Conservation (phyloP, 352 stramenopile genomes). For the Phytophthora citricola region DNA sequence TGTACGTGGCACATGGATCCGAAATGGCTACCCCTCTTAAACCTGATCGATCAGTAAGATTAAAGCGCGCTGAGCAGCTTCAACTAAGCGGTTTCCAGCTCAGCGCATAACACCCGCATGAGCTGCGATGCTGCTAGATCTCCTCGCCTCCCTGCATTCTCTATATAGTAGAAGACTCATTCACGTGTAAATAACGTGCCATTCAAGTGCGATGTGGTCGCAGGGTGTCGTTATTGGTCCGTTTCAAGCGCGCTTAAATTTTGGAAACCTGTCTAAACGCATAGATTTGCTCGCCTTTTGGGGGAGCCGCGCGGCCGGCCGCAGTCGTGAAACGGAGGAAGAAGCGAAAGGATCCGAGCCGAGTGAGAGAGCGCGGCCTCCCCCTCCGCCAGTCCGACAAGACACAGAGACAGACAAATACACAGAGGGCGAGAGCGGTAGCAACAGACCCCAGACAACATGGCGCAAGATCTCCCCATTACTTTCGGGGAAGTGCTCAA, state of each 20-base stretch:
- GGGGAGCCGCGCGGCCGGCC: constrained; percentile 30
- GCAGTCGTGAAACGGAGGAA: constrained; percentile 83
- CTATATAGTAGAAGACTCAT: neutral
- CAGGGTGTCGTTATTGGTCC: neutral
- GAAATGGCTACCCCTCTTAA: constrained; percentile 31
- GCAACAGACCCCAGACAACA: constrained; percentile 32
- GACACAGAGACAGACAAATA: constrained; percentile 22
- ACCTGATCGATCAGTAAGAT: constrained; percentile 9
- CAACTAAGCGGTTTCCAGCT: constrained; percentile 13
- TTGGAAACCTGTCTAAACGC: constrained; percentile 13
- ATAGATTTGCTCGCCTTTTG: constrained; percentile 36
- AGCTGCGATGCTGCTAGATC: neutral
- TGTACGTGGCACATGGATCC: constrained; percentile 21
- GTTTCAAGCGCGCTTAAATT: constrained; percentile 40
- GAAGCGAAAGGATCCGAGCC: constrained; percentile 44
- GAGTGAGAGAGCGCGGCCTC: constrained; percentile 26
- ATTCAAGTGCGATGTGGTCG: neutral
- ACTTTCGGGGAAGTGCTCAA: constrained; percentile 92
- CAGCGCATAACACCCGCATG: neutral
- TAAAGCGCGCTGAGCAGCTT: constrained; percentile 45
- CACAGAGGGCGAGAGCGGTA: constrained; percentile 14
- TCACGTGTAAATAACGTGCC: constrained; percentile 1
- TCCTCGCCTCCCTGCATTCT: neutral
- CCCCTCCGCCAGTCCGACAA: constrained; percentile 33
- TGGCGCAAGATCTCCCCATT: constrained; percentile 91